Conservation (phyloP, 768 basidiomycete species). For the Leccinum imitatum region DNA sequence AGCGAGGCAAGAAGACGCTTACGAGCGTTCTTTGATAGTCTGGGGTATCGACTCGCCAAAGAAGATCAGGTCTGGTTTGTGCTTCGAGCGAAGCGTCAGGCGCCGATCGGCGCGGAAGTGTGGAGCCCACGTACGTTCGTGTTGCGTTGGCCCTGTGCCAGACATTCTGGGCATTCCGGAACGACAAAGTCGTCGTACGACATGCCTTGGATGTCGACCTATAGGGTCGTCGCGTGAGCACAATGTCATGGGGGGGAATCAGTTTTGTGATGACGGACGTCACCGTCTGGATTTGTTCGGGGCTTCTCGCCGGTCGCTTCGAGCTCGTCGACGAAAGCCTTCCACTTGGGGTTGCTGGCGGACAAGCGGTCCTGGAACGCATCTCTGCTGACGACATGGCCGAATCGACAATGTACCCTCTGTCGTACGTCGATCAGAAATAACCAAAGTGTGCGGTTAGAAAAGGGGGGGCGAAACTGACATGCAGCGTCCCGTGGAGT, state of each 20-base stretch:
- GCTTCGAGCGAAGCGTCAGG: slow-evolving; percentile 38
- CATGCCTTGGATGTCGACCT: slow-evolving; percentile 82
- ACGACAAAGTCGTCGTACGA: slow-evolving; percentile 77
- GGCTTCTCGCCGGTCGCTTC: slow-evolving; percentile 56
- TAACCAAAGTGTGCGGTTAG: neutral
- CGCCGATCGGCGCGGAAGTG: neutral
- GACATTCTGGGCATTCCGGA: slow-evolving; percentile 73
- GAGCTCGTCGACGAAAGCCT: slow-evolving; percentile 61
- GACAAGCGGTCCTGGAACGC: slow-evolving; percentile 76
- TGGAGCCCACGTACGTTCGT: slow-evolving; percentile 47
- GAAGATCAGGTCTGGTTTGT: slow-evolving; percentile 83
- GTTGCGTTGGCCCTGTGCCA: slow-evolving; percentile 53
- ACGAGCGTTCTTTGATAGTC: slow-evolving; percentile 70
- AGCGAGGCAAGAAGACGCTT: slow-evolving; percentile 24
- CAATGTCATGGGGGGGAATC: neutral
- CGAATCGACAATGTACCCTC: slow-evolving; percentile 75
- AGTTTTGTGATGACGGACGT: slow-evolving; percentile 51
- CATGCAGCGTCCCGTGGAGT: slow-evolving; percentile 87
- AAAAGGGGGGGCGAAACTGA: slow-evolving; percentile 31
- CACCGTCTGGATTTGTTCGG: slow-evolving; percentile 91
- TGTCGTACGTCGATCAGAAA: slow-evolving; percentile 12
- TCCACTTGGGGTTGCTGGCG: slow-evolving; percentile 76
- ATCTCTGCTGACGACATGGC: slow-evolving; percentile 65
- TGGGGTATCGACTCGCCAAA: slow-evolving; percentile 86
- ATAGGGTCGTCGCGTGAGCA: neutral